Conservation (phyloP, 225 moss, liverwort and hornwort genomes). For the Bryum argenteum region DNA sequence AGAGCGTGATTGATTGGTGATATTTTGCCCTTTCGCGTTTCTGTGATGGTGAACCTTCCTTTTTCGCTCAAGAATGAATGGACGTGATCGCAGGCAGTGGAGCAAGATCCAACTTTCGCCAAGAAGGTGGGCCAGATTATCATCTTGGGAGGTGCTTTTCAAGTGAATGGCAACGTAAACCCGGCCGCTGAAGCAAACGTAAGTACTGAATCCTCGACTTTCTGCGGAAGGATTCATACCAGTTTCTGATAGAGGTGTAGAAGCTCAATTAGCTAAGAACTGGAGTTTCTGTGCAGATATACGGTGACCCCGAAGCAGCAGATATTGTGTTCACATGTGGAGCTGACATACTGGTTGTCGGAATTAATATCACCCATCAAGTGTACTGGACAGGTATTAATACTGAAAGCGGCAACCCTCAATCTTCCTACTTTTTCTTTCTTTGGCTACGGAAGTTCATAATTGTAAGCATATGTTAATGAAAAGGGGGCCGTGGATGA, state of each 20-base stretch:
- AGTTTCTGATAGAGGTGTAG: too few relatives aligned
- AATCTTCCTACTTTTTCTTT: too few relatives aligned
- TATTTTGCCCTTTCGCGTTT: background rate
- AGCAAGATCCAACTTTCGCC: slow-evolving; percentile 77
- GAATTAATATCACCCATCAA: slow-evolving; percentile 91
- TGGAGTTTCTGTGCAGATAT: slow-evolving; percentile 43
- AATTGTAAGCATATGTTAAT: background rate
- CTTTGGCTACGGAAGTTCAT: too few relatives aligned
- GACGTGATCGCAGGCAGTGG: slow-evolving; percentile 74
- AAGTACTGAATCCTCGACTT: slow-evolving; percentile 1
- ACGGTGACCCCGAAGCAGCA: slow-evolving; percentile 91
- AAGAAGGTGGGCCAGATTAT: slow-evolving; percentile 89
- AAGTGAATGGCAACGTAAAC: slow-evolving; percentile 93
- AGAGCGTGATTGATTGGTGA: too few relatives aligned
- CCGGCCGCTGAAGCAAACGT: slow-evolving; percentile 99
- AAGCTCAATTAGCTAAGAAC: background rate
- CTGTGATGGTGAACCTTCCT: slow-evolving; percentile 10
- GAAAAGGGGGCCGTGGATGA: background rate
- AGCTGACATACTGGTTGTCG: slow-evolving; percentile 78
- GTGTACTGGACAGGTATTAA: slow-evolving; percentile 75
- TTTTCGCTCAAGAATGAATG: slow-evolving; percentile 8
- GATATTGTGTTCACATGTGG: slow-evolving; percentile 93
- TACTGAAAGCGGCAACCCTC: too few relatives aligned
- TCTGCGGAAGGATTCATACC: slow-evolving; percentile 12
- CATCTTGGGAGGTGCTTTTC: slow-evolving; percentile 88